Base-by-base conservation (phyloP, 2,329 filamentous ascomycete genomes). In the Venturia asperata region DNA sequence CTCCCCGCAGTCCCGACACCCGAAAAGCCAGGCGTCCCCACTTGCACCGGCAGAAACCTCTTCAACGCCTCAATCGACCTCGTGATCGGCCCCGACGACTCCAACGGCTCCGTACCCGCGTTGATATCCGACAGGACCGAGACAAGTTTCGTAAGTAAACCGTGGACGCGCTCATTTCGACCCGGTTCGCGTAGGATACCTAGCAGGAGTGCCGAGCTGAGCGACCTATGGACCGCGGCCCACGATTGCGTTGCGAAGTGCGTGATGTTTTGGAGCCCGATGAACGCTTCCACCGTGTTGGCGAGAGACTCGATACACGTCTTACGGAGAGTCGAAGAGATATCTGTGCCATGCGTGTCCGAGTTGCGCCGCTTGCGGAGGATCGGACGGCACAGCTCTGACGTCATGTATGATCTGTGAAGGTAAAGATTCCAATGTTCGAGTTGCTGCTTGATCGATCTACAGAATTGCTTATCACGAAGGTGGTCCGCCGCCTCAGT, bases 401-500 rank as follows among this genome's bases (percentile, higher is more conserved):
- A 86, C 24, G 81, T 81, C 66, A 85, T 81, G 72, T 86, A 87
- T 10, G 83, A 85, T 27, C 82, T 82, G 71, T 87, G 85, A 3
- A 87, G 74, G 69, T 85, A 85, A 3, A 87, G 72, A 0, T 82
- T 83, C 73, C 85, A 83, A 67, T 85, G 81, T 71, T 87, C 82
- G 1, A 87, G 73, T 67, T 85, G 83, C 67, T 87, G 80, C 47
- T 76, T 73, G 68, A 78, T 77, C 0, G 78, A 77, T 9, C 75
- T 75, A 68, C 80, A 82, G 72, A 78, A 70, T 69, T 78, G 63
- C 55, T 79, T 79, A 65, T 86, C 83, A 64, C 83, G 81, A 19
- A 87, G 75, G 68, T 85, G 81, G n/a, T 83, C 81, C 34, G 79
- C 79, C 5, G 82, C 82, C 67, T 86, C 82, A 15, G 80, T 74